Evolutionary conservation across 73 alveolate species (phyloP).

Genomic region (Paramecium pentaurelia): DNA sequence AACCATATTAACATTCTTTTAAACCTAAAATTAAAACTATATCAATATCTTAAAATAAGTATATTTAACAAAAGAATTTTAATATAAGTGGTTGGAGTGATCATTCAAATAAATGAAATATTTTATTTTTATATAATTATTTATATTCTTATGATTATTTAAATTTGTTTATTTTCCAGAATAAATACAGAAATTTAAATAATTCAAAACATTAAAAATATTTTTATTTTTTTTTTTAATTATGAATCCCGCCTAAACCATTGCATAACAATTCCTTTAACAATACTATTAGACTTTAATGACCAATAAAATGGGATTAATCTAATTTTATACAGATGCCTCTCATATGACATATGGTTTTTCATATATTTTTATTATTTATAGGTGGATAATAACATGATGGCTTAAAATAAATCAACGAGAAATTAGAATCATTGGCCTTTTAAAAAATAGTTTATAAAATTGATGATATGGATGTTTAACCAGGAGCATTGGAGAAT

Average conservation of each 20-base stretch:
- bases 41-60: neutral
- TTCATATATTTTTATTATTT: neutral
- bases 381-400: conserved; percentile 6
- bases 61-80: neutral
- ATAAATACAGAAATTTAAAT: neutral
- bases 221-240: neutral
- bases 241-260: conserved; percentile 23
- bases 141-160: neutral
- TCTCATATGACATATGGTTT: conserved; percentile 40
- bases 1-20: neutral
- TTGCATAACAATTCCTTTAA: neutral
- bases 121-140: neutral
- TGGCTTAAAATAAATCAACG: conserved; percentile 12
- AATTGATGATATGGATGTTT: conserved; percentile 11
- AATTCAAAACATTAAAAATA: neutral
- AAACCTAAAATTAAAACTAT: neutral
- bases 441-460: conserved; percentile 24
- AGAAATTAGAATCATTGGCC: conserved; percentile 26
- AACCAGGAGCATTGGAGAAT: conserved; percentile 21
- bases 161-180: neutral
- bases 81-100: neutral
- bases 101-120: neutral
- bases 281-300: neutral
- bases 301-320: conserved; percentile 4
- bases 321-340: conserved; percentile 39